Percentiles rank a stretch among this genome's conserved stretches.
These are phyloP conservation scores for Plasmodium inui DNA, from an alignment of 169 alveolate species.

Conservation along the genomic window DNA sequence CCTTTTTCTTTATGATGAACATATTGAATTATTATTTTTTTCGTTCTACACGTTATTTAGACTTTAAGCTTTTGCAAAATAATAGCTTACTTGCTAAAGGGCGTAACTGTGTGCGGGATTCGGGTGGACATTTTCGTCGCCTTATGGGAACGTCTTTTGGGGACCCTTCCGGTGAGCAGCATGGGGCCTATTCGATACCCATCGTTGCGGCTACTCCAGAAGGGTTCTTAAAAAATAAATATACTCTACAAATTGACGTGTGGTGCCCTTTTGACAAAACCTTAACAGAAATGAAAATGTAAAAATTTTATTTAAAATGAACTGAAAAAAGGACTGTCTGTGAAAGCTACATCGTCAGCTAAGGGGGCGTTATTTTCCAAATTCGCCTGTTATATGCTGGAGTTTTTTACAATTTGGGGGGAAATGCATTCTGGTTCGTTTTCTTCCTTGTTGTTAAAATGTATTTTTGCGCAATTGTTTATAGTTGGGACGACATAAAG, in stretches of 20 bases:
- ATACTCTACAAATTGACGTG: not conserved
- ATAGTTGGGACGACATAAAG: not conserved
- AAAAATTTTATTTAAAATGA: not conserved
- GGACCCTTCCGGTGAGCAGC: not conserved
- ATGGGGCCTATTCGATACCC: not conserved
- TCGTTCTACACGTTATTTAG: constrained; percentile 2
- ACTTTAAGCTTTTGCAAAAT: constrained; percentile 12
- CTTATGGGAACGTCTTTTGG: not conserved
- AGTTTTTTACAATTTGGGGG: not conserved
- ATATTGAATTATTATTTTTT: constrained; percentile 1
- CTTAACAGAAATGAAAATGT: not conserved
- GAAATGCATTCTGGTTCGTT: not conserved
- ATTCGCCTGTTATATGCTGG: not conserved
- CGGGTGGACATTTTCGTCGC: not conserved
- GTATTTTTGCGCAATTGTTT: not conserved
- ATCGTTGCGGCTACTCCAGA: not conserved
- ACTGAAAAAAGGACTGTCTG: not conserved
- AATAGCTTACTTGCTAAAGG: constrained; percentile 4
- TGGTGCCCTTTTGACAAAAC: not conserved
- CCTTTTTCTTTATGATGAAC: not conserved
- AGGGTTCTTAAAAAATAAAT: not conserved
- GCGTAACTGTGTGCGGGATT: not conserved
- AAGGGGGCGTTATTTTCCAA: not conserved
- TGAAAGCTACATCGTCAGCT: not conserved
- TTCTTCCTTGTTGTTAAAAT: not conserved